These are phyloP conservation scores for Rutstroemia sydowiana DNA, from an alignment of 2,329 filamentous ascomycete genomes.

Conservation along the genomic window DNA sequence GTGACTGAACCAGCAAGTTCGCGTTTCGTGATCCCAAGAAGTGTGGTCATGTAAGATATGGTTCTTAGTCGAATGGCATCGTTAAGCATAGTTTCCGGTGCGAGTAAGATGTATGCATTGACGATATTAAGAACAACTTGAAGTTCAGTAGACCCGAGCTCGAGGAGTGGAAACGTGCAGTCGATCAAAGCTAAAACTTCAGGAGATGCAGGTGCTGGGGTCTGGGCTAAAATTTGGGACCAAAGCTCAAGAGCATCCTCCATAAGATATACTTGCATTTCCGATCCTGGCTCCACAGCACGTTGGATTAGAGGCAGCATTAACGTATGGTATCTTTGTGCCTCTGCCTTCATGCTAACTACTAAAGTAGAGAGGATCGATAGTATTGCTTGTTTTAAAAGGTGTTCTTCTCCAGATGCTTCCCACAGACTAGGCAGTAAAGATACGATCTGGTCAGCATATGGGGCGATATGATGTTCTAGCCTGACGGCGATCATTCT, in stretches of 20 bases:
- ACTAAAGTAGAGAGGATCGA: conserved; percentile 79
- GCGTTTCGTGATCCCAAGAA: conserved; percentile 46
- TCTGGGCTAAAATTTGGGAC: conserved; percentile 65
- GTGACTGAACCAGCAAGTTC: conserved; percentile 52
- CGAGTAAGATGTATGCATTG: conserved; percentile 64
- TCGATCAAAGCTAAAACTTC: conserved; percentile 57
- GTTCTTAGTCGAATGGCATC: conserved; percentile 46
- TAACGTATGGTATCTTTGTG: conserved; percentile 68
- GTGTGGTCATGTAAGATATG: conserved; percentile 42
- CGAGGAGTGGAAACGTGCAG: conserved; percentile 58
- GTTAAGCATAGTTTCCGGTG: conserved; percentile 57
- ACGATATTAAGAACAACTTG: conserved; percentile 55
- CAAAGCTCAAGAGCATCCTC: conserved; percentile 91
- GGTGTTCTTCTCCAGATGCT: conserved; percentile 67
- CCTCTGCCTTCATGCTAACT: conserved; percentile 74
- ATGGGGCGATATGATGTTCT: conserved; percentile 61
- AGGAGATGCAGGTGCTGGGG: conserved; percentile 50
- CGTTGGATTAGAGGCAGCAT: conserved; percentile 78
- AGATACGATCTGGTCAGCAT: conserved; percentile 74
- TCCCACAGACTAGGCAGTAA: conserved; percentile 80
- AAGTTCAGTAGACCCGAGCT: conserved; percentile 57
- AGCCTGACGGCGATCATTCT: conserved; percentile 73
- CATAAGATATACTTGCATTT: conserved; percentile 72
- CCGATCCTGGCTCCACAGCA: conserved; percentile 69
- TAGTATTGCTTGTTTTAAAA: conserved; percentile 90